Conservation (phyloP, 2,329 filamentous ascomycete species). For the Botrytis galanthina region DNA sequence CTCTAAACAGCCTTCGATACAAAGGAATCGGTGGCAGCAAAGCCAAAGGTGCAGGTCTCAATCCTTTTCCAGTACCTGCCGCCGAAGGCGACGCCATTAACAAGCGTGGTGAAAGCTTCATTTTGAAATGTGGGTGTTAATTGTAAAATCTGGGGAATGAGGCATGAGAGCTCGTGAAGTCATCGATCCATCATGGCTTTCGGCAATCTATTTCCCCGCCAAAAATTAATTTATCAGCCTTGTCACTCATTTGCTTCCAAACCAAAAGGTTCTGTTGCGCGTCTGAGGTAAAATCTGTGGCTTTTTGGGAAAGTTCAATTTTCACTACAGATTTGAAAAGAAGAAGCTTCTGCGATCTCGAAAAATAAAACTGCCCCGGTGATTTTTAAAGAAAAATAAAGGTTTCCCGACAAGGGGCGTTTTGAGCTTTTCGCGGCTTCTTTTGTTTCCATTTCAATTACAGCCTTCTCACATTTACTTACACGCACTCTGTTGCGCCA, state of each 20-base stretch:
- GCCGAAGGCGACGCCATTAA: slow-evolving; percentile 33
- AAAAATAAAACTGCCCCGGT: neutral
- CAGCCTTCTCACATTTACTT: slow-evolving; percentile 8
- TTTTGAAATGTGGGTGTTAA: slow-evolving; percentile 19
- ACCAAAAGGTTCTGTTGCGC: neutral
- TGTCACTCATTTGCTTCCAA: neutral
- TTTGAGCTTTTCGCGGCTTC: neutral
- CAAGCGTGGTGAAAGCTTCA: slow-evolving; percentile 31
- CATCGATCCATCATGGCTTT: slow-evolving; percentile 11
- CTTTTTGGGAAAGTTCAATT: neutral
- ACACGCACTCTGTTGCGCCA: neutral
- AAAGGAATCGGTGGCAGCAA: slow-evolving; percentile 60
- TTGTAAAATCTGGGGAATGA: slow-evolving; percentile 9
- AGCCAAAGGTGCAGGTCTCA: slow-evolving; percentile 35
- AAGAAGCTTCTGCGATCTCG: neutral
- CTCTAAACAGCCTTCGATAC: slow-evolving; percentile 82
- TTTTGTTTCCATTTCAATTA: neutral
- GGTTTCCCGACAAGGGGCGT: neutral
- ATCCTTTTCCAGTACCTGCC: slow-evolving; percentile 27
- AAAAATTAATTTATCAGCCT: slow-evolving; percentile 21
- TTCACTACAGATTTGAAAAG: neutral
- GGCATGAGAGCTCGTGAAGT: slow-evolving; percentile 7
- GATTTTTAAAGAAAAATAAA: neutral
- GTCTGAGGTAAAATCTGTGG: neutral
- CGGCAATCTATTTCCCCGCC: slow-evolving; percentile 12